Evolutionary conservation across 805 yeast species (phyloP).

Genomic region (Candida oleophila): DNA sequence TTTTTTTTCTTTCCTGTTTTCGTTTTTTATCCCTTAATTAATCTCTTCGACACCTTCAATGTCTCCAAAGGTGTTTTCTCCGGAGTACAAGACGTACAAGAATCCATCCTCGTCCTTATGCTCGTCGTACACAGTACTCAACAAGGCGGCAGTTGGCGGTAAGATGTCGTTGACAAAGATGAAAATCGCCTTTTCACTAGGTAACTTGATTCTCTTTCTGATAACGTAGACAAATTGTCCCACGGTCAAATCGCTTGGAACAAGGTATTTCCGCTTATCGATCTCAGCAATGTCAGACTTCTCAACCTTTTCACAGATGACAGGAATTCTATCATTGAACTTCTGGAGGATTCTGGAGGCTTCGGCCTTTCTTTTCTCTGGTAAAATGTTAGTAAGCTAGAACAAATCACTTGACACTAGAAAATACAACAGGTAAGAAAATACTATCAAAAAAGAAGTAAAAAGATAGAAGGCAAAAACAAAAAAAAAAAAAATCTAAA

Average conservation of each 20-base stretch:
- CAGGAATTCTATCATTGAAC: constrained; percentile 92
- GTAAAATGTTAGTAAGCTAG: constrained; percentile 9
- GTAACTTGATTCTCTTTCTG: constrained; percentile 91
- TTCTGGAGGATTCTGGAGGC: constrained; percentile 86
- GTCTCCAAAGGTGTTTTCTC: constrained; percentile 93
- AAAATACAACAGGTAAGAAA: neutral
- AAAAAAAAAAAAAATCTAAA: neutral
- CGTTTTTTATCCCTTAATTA: neutral
- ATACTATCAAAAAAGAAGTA: neutral
- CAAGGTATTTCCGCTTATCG: constrained; percentile 95
- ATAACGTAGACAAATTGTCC: constrained; percentile 98
- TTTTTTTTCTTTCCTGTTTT: too few relatives aligned
- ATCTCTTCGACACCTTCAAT: constrained; percentile 2
- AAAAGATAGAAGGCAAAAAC: neutral
- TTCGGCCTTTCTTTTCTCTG: constrained; percentile 91
- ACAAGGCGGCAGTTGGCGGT: constrained; percentile 97
- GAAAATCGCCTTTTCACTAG: constrained; percentile 96
- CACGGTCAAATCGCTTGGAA: constrained; percentile 92
- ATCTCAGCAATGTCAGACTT: constrained; percentile 94
- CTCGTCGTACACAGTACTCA: constrained; percentile 93
- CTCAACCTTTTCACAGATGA: constrained; percentile 95
- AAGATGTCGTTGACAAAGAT: constrained; percentile 94
- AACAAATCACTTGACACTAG: too few relatives aligned
- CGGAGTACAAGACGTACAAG: constrained; percentile 91
- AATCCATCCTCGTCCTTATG: constrained; percentile 98